phyloP scores from a whole-genome alignment of 805 yeast genomes.

The Ogataea pini region DNA sequence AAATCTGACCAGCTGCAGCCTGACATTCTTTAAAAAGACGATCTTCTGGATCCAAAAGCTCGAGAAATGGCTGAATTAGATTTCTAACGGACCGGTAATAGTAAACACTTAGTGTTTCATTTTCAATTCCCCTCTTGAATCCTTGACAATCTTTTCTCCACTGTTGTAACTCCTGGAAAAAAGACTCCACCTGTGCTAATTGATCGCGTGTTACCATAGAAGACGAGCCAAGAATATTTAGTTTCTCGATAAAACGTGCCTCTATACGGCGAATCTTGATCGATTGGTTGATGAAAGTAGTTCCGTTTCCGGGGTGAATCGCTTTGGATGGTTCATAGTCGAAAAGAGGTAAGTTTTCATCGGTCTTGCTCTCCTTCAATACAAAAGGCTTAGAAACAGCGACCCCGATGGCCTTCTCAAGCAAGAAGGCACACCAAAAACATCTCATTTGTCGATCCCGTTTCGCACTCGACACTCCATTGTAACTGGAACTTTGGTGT shows the following conservation, averaged over 20 bases:
- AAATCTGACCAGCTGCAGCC: constrained; percentile 70
- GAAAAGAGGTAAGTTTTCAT: constrained; percentile 49
- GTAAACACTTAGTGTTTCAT: constrained; percentile 58
- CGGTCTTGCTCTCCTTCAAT: constrained; percentile 52
- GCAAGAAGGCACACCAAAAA: constrained; percentile 65
- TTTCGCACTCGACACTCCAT: constrained; percentile 26
- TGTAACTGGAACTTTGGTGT: constrained; percentile 40
- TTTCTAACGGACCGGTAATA: constrained; percentile 62
- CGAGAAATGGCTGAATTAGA: constrained; percentile 64
- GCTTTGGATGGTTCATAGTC: constrained; percentile 44
- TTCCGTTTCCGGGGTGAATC: constrained; percentile 35
- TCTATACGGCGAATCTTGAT: constrained; percentile 59
- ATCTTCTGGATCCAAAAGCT: constrained; percentile 60
- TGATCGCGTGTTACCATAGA: constrained; percentile 38
- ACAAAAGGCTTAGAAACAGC: constrained; percentile 61
- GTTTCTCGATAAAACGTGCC: constrained; percentile 55
- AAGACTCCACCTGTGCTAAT: constrained; percentile 51
- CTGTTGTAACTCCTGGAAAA: constrained; percentile 52
- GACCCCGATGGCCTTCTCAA: constrained; percentile 61
- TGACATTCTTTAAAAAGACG: constrained; percentile 64
- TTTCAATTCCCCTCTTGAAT: constrained; percentile 51
- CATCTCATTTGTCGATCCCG: constrained; percentile 48
- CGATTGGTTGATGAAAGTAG: constrained; percentile 56
- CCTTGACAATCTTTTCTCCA: constrained; percentile 59
- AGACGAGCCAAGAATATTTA: constrained; percentile 41